Percentiles rank a stretch among this genome's conserved stretches.
These are phyloP conservation scores for Suillus plorans DNA, from an alignment of 768 basidiomycete species.

Conservation along the genomic window DNA sequence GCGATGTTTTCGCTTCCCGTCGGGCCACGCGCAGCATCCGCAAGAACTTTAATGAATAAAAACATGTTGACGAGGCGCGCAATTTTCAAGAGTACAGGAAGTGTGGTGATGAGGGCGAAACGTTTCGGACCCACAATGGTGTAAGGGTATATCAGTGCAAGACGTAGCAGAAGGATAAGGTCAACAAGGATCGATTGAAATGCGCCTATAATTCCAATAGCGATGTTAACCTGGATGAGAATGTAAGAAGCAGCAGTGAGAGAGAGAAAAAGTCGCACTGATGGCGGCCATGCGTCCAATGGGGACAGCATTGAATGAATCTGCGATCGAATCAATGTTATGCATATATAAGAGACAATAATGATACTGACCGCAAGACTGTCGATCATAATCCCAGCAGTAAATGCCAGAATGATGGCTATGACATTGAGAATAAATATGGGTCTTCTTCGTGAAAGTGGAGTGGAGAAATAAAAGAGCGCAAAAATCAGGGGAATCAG, in stretches of 20 bases:
- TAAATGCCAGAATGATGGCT: slow-evolving; percentile 17
- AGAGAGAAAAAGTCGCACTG: neutral
- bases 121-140: slow-evolving; percentile 13
- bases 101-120: slow-evolving; percentile 22
- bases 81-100: slow-evolving; percentile 31
- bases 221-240: slow-evolving; percentile 15
- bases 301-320: neutral
- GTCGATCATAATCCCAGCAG: slow-evolving; percentile 5
- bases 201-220: slow-evolving; percentile 21
- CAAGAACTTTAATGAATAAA: neutral
- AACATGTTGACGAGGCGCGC: slow-evolving; percentile 22
- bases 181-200: slow-evolving; percentile 34
- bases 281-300: neutral
- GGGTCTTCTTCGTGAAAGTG: slow-evolving; percentile 17
- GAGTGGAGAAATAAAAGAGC: slow-evolving; percentile 26
- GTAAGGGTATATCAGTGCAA: slow-evolving; percentile 36
- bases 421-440: slow-evolving; percentile 27
- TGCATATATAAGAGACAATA: slow-evolving; percentile 9
- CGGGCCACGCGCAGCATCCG: slow-evolving; percentile 3
- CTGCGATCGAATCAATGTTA: neutral
- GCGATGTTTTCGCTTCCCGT: neutral
- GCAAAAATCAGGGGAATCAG: slow-evolving; percentile 10
- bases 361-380: neutral
- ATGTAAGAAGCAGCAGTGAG: neutral
- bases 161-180: slow-evolving; percentile 37